A percentile compares a stretch with the other conserved stretches of the same genome.
Evolutionary conservation across 345 rosid genomes (phyloP).

Genomic region (Sisymbrium irio): DNA sequence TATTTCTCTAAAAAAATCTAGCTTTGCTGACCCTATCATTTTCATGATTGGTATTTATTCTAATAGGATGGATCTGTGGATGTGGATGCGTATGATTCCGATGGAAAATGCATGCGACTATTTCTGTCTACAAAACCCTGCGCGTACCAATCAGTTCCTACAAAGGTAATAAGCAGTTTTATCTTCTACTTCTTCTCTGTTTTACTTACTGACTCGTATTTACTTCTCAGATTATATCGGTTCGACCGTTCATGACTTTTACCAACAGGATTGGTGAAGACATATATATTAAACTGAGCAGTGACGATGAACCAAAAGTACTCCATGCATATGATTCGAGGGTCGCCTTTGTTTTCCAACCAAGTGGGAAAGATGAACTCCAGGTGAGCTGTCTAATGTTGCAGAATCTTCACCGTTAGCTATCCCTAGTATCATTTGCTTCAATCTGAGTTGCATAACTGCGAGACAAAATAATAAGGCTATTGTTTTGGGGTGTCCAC

Average conservation of each 20-base stretch:
- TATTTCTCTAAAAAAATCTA: conserved; percentile 6
- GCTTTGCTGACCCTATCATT: conserved; percentile 1
- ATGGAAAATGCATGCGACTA: conserved; percentile 73
- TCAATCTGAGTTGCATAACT: conserved; percentile 12
- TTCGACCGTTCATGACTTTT: conserved; percentile 93
- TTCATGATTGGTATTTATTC: conserved; percentile 20
- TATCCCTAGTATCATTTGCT: not conserved
- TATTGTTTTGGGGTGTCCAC: not conserved
- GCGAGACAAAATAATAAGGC: not conserved
- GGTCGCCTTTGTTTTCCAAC: conserved; percentile 62
- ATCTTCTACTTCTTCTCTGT: conserved; percentile 1
- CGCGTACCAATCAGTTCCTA: conserved; percentile 77
- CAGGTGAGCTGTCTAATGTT: conserved; percentile 56
- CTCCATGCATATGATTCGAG: conserved; percentile 79
- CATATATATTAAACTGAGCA: conserved; percentile 61
- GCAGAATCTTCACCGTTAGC: conserved; percentile 6
- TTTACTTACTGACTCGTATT: conserved; percentile 13
- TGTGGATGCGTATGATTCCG: conserved; percentile 67
- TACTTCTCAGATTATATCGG: conserved; percentile 63
- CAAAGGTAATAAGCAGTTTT: conserved; percentile 57
- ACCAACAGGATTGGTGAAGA: conserved; percentile 91
- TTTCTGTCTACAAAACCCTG: conserved; percentile 83
- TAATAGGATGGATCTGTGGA: conserved; percentile 90
- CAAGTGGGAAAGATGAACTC: conserved; percentile 59
- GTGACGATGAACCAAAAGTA: conserved; percentile 75